Base-by-base conservation (phyloP, 352 stramenopile species). In the Pythium diclinum region DNA sequence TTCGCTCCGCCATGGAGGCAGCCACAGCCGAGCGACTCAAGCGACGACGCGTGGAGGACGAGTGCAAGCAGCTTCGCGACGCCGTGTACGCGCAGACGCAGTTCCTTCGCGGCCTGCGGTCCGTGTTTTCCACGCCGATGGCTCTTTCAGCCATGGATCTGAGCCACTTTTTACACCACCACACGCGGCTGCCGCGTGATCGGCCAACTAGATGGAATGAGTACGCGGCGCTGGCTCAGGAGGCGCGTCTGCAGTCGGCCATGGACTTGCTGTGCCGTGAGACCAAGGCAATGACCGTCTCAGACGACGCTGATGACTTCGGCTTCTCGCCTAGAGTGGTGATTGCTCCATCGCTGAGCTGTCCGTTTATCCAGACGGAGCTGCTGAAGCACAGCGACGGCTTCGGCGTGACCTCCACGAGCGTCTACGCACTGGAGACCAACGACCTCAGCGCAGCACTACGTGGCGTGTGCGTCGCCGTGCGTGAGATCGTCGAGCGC, bases 371-470 rank as follows among this genome's bases (percentile, higher is more conserved):
- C 44, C 23, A 63, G 44, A 36, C 8, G 13, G 38, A 21, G 32
- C 42, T 56, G 1, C 44, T 63, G 16, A 9, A 44, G 9, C 14
- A 54, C 42, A 16, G 28, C 30, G 40, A 40, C 21, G 34, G 54
- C 9, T 33, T 49, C 33, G 47, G 46, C 46, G 32, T 64, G 30
- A 77, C 69, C 3, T 71, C 71, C 21, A 63, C 56, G 0, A 56
- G 64, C 17, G 69, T 75, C 40, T 81, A 74, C 54, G 63, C 69
- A 9, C 64, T 81, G 48, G 74, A 81, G 36, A 78, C 71, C 10
- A 54, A 57, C 67, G 28, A 71, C 64, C 7, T 78, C 14, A 34
- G 47, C 11, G 44, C 47, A 4, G 49, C 44, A 9, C 14, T 78
- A 25, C 42, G 62, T 6, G 65, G 64, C 21, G 66, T 67, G 5